These are phyloP conservation scores for Fraxinus greggii DNA, from an alignment of 305 asterid genomes.

Conservation along the genomic window DNA sequence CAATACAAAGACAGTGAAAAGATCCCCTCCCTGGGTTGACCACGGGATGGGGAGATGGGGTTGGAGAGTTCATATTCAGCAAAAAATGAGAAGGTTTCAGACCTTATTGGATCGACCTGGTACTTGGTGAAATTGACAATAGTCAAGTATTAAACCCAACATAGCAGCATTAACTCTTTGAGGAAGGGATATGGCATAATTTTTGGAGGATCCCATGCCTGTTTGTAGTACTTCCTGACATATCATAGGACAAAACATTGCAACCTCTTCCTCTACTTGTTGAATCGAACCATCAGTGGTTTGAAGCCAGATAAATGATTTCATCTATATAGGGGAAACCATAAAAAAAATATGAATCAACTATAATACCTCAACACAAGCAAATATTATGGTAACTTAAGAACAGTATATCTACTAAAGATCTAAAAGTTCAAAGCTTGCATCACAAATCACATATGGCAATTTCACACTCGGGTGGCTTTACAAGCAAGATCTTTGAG, in stretches of 20 bases:
- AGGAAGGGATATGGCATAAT: conserved; percentile 46
- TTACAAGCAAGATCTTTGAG: background rate
- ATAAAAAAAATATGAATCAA: background rate
- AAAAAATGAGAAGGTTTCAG: background rate
- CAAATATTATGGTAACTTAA: background rate
- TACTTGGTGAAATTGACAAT: conserved; percentile 53
- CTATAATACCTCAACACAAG: background rate
- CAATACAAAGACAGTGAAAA: background rate
- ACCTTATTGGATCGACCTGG: conserved; percentile 56
- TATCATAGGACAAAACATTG: conserved; percentile 55
- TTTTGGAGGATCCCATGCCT: conserved; percentile 50
- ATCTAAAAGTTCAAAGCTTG: background rate
- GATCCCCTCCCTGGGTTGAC: background rate
- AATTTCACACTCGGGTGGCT: background rate
- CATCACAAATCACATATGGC: background rate
- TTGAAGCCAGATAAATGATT: conserved; percentile 49
- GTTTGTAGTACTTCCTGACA: conserved; percentile 42
- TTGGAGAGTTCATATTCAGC: background rate
- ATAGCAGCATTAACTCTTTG: conserved; percentile 44
- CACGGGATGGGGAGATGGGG: background rate
- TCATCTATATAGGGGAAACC: conserved; percentile 30
- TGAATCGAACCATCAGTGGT: conserved; percentile 51
- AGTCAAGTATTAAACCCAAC: conserved; percentile 44
- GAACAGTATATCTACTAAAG: background rate
- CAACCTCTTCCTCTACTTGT: conserved; percentile 57